These are phyloP conservation scores for Colletotrichum camelliae DNA, from an alignment of 2,329 filamentous ascomycete genomes.

Conservation along the genomic window DNA sequence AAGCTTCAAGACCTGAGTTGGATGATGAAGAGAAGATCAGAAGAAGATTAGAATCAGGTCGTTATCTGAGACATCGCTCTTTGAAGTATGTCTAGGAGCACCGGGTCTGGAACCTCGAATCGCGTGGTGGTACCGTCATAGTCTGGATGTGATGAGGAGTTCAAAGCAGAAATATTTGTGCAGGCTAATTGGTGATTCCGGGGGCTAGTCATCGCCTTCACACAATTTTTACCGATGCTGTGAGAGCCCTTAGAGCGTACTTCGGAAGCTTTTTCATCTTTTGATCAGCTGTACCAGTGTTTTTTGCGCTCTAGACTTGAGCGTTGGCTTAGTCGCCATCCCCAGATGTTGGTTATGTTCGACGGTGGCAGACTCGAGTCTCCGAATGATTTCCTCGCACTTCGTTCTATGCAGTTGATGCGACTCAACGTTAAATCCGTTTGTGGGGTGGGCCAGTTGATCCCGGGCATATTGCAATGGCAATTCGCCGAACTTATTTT, in stretches of 20 bases:
- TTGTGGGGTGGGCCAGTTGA: too few species aligned
- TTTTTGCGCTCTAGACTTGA: neutral
- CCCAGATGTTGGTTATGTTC: too few species aligned
- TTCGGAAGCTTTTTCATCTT: neutral
- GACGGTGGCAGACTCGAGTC: neutral
- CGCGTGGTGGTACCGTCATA: too few species aligned
- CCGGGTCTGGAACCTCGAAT: too few species aligned
- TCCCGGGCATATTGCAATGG: neutral
- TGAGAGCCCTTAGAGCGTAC: too few species aligned
- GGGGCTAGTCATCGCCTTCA: too few species aligned
- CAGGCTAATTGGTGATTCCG: too few species aligned
- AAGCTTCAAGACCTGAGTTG: neutral
- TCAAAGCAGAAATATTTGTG: too few species aligned
- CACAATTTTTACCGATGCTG: too few species aligned
- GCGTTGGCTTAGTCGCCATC: too few species aligned
- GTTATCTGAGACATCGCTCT: neutral
- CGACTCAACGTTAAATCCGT: too few species aligned
- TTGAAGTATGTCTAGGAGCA: neutral
- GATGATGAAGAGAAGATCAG: neutral
- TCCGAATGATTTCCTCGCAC: neutral
- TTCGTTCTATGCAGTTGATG: neutral
- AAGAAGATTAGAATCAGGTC: neutral
- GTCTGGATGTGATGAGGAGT: too few species aligned
- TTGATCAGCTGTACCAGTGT: fast-evolving
- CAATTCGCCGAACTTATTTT: neutral